phyloP scores from a whole-genome alignment of 2,329 filamentous ascomycete genomes.

The Colletotrichum musicola region DNA sequence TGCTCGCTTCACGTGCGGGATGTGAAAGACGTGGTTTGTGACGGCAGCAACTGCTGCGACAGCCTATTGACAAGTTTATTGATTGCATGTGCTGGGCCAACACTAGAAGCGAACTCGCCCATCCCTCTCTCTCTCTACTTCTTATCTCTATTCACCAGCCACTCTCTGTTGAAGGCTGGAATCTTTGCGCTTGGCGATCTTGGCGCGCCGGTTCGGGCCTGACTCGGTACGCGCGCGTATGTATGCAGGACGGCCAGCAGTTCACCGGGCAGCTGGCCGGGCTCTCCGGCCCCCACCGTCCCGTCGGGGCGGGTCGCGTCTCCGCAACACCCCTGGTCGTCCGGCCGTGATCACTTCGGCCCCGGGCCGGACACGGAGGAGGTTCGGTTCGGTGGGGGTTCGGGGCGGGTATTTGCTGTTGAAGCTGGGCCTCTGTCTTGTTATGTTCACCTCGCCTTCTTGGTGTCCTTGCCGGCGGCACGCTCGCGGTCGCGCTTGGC shows the following conservation, averaged over 20 bases:
- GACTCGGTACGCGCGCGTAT: slow-evolving; percentile 2
- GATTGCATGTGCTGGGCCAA: slow-evolving; percentile 16
- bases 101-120: slow-evolving; percentile 29
- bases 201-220: slow-evolving; percentile 34
- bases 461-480: slow-evolving; percentile 58
- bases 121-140: neutral
- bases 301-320: slow-evolving; percentile 9
- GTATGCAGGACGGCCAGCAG: slow-evolving; percentile 25
- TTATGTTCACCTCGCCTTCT: slow-evolving; percentile 64
- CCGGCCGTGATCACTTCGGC: slow-evolving; percentile 34
- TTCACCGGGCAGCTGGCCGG: slow-evolving; percentile 21
- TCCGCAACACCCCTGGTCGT: slow-evolving; percentile 15
- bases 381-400: neutral
- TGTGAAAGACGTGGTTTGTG: neutral
- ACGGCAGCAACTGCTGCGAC: slow-evolving; percentile 19
- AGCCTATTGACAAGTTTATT: slow-evolving; percentile 13
- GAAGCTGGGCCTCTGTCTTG: slow-evolving; percentile 34
- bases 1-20: neutral
- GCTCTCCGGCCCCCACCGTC: slow-evolving; percentile 23
- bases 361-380: slow-evolving; percentile 23
- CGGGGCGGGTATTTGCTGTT: slow-evolving; percentile 32
- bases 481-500: slow-evolving; percentile 80
- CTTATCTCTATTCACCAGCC: slow-evolving; percentile 27
- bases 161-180: slow-evolving; percentile 39
- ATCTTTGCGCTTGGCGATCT: slow-evolving; percentile 12